Evolutionary conservation across 306 rosid genomes (phyloP), one percentile per base, ranked within the genome.

Genomic region (Lathyrus oleraceus): DNA sequence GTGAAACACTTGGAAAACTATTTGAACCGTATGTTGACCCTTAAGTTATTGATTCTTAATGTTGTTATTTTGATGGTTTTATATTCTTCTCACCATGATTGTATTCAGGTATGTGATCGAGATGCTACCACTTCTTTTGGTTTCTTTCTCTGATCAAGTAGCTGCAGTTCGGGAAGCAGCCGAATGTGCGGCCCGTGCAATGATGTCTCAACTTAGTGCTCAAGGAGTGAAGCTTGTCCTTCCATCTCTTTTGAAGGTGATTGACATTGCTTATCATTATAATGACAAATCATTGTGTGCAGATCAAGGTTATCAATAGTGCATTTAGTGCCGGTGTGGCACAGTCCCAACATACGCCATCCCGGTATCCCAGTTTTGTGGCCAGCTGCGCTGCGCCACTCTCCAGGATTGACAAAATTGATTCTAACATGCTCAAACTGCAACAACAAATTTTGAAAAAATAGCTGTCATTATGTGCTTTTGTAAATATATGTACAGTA

Each of bases 211-310:
- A 70, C 98, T 94, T 82, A 90, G 81, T 68, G 96, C 95, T 65
- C 96, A 90, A 70, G 98, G 98, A 64, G 98, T 94, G 80, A 94
- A 94, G 86, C 96, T 94, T 86, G 98, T 94, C 71, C 96, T 94
- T 69, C 98, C 98, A 44, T 90, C 98, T 75, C 94, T 94, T 79
- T 75, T 94, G 70, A 90, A 94, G 96, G 98, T 94, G 76, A 67
- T 80, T 53, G 28, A 20, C 40, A 49, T 76, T 69, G 48, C 69
- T 4, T 45, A 53, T 61, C 52, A 10, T 27, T 65, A 35, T 73
- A 43, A 51, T 52, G 56, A 9, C 8, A 42, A 14, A 14, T 57
- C 12, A 27, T 61, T 53, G 15, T 68, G 57, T 27, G 47, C 13
- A 9, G 60, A 25, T 57, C 20, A 14, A 14, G 63, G 40, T 13